phyloP scores from a whole-genome alignment of 306 rosid genomes.

The Urtica urens region DNA sequence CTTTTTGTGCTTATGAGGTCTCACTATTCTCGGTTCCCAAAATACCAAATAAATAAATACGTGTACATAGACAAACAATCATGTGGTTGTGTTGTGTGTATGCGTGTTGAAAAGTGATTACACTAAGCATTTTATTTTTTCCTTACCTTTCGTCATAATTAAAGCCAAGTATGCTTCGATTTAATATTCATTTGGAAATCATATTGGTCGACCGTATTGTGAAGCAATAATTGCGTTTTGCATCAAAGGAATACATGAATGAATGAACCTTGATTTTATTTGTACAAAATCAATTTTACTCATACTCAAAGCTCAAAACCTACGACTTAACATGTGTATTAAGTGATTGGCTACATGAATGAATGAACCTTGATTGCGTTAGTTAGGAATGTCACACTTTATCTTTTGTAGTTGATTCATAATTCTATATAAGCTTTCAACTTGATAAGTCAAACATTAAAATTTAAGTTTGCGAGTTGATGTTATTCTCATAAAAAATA shows the following conservation, averaged over 20 bases:
- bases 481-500: neutral
- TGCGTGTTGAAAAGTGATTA: constrained; percentile 10
- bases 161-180: constrained; percentile 4
- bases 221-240: neutral
- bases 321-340: neutral
- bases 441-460: constrained; percentile 12
- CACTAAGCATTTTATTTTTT: neutral
- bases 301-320: neutral
- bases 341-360: neutral
- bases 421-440: constrained; percentile 5
- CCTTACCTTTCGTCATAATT: neutral
- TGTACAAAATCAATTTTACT: constrained; percentile 11
- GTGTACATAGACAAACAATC: constrained; percentile 5
- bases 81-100: neutral
- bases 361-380: neutral
- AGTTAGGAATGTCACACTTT: neutral
- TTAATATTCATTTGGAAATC: constrained; percentile 1
- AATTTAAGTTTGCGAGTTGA: constrained; percentile 21
- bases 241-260: neutral
- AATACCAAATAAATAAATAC: neutral
- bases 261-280: neutral
- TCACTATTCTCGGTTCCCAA: neutral
- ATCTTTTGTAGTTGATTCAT: neutral
- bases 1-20: constrained; percentile 14
- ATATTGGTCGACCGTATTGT: constrained; percentile 4